Base-by-base conservation (phyloP, 345 rosid species). In the Ailanthus altissimus region DNA sequence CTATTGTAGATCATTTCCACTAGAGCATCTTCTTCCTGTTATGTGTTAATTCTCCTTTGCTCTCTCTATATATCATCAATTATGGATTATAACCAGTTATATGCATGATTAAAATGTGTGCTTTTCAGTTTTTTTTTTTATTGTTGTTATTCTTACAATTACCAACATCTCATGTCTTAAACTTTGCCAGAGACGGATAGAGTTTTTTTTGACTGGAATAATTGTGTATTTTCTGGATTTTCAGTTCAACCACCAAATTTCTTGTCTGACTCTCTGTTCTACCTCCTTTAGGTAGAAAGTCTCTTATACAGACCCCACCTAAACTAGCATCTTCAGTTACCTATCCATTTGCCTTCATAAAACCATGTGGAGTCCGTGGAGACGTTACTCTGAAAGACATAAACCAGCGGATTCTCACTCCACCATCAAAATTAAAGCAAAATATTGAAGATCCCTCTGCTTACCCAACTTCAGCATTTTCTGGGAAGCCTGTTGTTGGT, bases 401-500 rank as follows among this genome's bases (percentile, higher is more conserved):
- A 77, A 97, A 97, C 88, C 94, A 89, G 86, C 80, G 86, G 67
- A 94, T 97, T 65, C 90, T 70, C 64, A 88, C 86, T 58, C 98
- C 98, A 32, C 92, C 88, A 3, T 73, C 83, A 61, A 88, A 88
- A 71, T 81, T 87, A 45, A 88, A 90, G 82, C 87, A 84, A 81
- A 79, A 60, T 74, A 81, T 64, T 9, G 88, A 82, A 78, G 98
- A 92, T 76, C 90, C 83, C 36, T 47, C 79, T 45, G 61, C 82
- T 78, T 92, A 86, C 59, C 99, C 92, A 0, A 97, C 98, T 61
- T 97, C 99, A 18, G 97, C 97, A 54, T 97, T 97, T 83, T 97
- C 98, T 6, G 99, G 99, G 82, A 94, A 97, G 89, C 98, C 97
- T 2, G 98, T 97, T 65, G 98, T 97, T 57, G 99, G 94, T 47